Base-by-base conservation (phyloP, 805 yeast genomes). In the Cyberlindnera saturnus region DNA sequence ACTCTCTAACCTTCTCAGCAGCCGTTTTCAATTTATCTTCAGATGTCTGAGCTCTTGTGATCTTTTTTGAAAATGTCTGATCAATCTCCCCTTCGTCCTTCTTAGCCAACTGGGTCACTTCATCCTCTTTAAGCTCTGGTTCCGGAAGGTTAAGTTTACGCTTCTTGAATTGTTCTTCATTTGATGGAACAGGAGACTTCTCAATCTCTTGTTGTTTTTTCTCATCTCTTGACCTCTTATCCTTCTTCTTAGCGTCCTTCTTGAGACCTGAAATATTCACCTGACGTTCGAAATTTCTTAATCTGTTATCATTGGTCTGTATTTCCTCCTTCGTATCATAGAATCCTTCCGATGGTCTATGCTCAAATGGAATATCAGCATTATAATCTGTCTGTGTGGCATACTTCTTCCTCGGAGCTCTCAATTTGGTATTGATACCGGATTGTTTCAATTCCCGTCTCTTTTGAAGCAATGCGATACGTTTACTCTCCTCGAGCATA, bases 361-460 rank as follows among this genome's bases (percentile, higher is more conserved):
- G 81, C 54, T 89, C 93, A 54, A 85, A 83, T 0, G 91, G 87
- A 9, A 90, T 78, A 53, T 86, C 96, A 1, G 79, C 83, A 58
- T 83, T 86, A 61, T 86, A 88, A 59, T 90, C 96, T 59, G 86
- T 77, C 46, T 81, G 82, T 30, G 75, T 76, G 19, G 74, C 67
- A 38, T 67, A 71, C 51, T 74, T 73, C 57, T 75, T 77, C 56
- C 74, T 80, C 41, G 69, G 70, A 16, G 71, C 70, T 47, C 69
- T 73, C 39, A 81, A 61, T 31, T 58, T 60, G 17, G 75, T 70
- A 30, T 71, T 76, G 10, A 81, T 70, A 3, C 96, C 96, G 1
- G 93, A 90, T 38, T 81, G 83, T 55, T 87, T 85, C 59, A 87
- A 66, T 50, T 86, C 95, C 51, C 96, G 68, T 50, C 96, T 70